Evolutionary conservation across 139 green algal species (phyloP).

Genomic region (Eudorina sp.): DNA sequence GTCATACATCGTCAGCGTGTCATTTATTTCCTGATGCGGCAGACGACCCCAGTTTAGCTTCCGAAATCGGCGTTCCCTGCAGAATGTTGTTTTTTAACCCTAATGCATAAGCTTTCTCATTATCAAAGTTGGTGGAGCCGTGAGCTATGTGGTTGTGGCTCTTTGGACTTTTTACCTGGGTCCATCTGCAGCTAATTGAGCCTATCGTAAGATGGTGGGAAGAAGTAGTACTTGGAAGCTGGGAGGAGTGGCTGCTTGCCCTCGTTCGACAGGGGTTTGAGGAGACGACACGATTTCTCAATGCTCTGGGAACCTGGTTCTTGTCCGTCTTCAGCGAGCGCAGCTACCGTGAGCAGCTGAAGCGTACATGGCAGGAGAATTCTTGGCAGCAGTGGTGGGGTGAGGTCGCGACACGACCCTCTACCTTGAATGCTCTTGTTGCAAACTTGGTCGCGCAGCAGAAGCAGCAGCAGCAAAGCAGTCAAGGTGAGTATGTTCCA

Average conservation of each 20-base stretch:
- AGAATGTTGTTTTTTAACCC: no score
- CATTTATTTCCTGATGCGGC: no score
- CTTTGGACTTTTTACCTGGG: neutral
- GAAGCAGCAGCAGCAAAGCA: neutral
- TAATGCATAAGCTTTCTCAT: no score
- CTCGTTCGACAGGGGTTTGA: constrained; percentile 55
- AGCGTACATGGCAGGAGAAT: constrained; percentile 52
- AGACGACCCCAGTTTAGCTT: no score
- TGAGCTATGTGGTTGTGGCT: constrained; percentile 26
- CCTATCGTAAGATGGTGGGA: constrained; percentile 57
- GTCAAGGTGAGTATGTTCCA: neutral
- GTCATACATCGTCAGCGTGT: no score
- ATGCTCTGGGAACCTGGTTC: constrained; percentile 46
- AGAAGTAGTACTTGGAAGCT: constrained; percentile 40
- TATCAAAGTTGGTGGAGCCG: no score
- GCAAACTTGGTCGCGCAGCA: constrained; percentile 32
- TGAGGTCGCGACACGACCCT: constrained; percentile 37
- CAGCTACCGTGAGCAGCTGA: constrained; percentile 51
- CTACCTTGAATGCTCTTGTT: constrained; percentile 58
- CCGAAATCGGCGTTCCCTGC: no score
- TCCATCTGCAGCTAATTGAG: constrained; percentile 41
- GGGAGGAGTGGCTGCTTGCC: constrained; percentile 51
- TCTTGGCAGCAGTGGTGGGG: constrained; percentile 56
- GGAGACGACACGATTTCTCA: constrained; percentile 49
- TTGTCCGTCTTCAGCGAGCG: constrained; percentile 53